Percentiles rank a stretch among this genome's conserved stretches.
phyloP scores from a whole-genome alignment of 2,329 filamentous ascomycete species.

The Aspergillus ustus region DNA sequence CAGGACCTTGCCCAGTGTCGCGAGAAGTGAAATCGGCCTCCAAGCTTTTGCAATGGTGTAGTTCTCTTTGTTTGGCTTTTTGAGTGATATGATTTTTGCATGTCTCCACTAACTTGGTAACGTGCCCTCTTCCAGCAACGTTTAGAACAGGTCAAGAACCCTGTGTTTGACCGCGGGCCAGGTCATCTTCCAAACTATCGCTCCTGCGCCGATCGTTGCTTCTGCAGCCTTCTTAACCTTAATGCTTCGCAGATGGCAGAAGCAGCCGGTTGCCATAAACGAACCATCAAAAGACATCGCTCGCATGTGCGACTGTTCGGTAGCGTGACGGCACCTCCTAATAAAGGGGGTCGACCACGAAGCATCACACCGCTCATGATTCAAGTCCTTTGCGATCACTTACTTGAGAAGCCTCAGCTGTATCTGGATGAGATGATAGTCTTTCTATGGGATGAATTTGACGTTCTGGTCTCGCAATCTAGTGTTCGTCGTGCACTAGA shows the following conservation, averaged over 20 bases:
- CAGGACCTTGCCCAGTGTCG: conserved; percentile 34
- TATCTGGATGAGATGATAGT: conserved; percentile 37
- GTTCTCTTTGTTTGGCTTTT: conserved; percentile 29
- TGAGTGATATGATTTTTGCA: conserved; percentile 31
- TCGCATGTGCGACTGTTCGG: conserved; percentile 16
- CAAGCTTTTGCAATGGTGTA: conserved; percentile 26
- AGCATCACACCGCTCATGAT: conserved; percentile 34
- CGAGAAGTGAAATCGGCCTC: conserved; percentile 32
- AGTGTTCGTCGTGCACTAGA: conserved; percentile 27
- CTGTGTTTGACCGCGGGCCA: too few species aligned
- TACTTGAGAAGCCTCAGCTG: conserved; percentile 36
- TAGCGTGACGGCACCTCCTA: conserved; percentile 20
- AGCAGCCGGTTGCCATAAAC: conserved; percentile 2
- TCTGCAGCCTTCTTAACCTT: not conserved
- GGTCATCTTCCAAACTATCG: too few species aligned
- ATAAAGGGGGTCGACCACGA: conserved; percentile 22
- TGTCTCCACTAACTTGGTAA: too few species aligned
- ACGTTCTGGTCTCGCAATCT: conserved; percentile 19
- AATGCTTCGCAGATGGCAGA: conserved; percentile 6
- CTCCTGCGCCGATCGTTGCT: too few species aligned
- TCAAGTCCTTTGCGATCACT: conserved; percentile 35
- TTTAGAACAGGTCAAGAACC: too few species aligned
- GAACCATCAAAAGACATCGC: not conserved
- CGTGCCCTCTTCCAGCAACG: too few species aligned
- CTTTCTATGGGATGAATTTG: conserved; percentile 36